Evolutionary conservation across 352 stramenopile genomes (phyloP).

Genomic region (Pythium rishiriense): DNA sequence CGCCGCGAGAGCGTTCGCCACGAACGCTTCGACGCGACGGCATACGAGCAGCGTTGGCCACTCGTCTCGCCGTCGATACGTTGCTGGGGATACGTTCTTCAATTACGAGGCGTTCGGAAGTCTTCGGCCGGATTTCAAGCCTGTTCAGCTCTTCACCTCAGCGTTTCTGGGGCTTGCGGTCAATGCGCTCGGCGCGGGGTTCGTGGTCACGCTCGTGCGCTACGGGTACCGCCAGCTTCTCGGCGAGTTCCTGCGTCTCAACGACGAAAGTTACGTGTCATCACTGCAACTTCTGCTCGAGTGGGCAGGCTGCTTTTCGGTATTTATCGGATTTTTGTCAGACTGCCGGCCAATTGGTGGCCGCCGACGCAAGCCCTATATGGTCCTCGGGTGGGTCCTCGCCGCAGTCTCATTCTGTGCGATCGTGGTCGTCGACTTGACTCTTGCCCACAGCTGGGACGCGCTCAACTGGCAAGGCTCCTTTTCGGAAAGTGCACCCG

Average conservation of each 20-base stretch:
- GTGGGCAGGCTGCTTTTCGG: constrained; percentile 68
- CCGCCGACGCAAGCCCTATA: constrained; percentile 83
- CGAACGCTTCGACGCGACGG: neutral
- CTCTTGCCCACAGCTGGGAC: neutral
- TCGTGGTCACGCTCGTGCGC: constrained; percentile 33
- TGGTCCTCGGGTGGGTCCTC: constrained; percentile 68
- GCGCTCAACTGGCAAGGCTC: constrained; percentile 11
- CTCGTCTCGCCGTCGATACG: constrained; percentile 3
- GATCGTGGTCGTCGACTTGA: constrained; percentile 26
- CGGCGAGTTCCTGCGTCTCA: constrained; percentile 37
- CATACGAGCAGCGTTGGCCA: neutral
- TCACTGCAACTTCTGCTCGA: constrained; percentile 60
- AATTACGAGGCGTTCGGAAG: constrained; percentile 63
- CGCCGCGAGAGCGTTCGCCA: neutral
- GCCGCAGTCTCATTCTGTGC: constrained; percentile 27
- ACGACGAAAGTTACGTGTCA: constrained; percentile 25
- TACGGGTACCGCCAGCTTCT: constrained; percentile 48
- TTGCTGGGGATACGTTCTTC: constrained; percentile 65
- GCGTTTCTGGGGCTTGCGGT: constrained; percentile 44
- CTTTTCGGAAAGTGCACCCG: neutral
- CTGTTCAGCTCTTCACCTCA: constrained; percentile 37
- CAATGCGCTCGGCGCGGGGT: constrained; percentile 34
- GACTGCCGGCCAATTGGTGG: constrained; percentile 83
- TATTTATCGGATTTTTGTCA: constrained; percentile 85
- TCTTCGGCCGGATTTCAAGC: constrained; percentile 44